phyloP scores from a whole-genome alignment of 2,329 filamentous ascomycete genomes.

The Paecilomyces sp. region DNA sequence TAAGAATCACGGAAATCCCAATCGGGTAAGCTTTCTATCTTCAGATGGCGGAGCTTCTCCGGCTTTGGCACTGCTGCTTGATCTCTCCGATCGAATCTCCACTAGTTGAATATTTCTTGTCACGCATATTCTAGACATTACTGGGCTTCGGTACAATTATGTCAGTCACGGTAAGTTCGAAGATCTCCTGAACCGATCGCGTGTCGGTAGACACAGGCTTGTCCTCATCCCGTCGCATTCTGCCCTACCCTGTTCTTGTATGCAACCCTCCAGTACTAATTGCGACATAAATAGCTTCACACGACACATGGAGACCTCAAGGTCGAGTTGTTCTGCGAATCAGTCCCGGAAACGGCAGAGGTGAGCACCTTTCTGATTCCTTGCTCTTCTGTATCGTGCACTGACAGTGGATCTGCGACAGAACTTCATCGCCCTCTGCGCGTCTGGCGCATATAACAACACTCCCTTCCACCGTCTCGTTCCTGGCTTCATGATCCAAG shows the following conservation, averaged over 20 bases:
- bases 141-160: not conserved
- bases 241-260: not conserved
- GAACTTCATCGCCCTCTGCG: conserved; percentile 62
- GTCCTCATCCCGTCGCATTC: not conserved
- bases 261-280: conserved; percentile 1
- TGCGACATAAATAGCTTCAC: conserved; percentile 52
- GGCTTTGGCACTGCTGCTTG: not conserved
- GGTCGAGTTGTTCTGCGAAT: conserved; percentile 92
- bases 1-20: not conserved
- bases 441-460: conserved; percentile 52
- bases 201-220: not conserved
- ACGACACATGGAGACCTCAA: conserved; percentile 88
- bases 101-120: not conserved
- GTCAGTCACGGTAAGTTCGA: conserved; percentile 4
- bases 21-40: not conserved
- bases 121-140: not conserved
- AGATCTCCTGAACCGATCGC: not conserved
- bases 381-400: not conserved
- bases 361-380: conserved; percentile 35
- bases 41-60: not conserved
- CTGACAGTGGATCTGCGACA: conserved; percentile 14
- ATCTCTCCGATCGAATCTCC: not conserved
- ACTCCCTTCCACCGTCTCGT: conserved; percentile 59
- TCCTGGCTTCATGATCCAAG: conserved; percentile 58
- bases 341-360: conserved; percentile 86